These are phyloP conservation scores for Trebouxiophyceae sp. DNA, from an alignment of 163 green algal species.

Conservation along the genomic window DNA sequence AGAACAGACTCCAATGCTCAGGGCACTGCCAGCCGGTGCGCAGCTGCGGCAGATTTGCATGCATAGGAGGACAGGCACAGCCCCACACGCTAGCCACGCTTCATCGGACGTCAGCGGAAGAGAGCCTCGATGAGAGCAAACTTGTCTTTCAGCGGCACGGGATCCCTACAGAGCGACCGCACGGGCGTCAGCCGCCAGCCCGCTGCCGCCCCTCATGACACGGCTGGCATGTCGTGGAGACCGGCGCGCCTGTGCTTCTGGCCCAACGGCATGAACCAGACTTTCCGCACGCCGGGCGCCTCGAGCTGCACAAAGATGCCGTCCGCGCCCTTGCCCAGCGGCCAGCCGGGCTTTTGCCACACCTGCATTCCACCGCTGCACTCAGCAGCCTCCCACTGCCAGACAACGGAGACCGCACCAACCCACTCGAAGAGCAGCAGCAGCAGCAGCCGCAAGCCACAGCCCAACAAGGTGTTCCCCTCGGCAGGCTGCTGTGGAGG, in stretches of 20 bases:
- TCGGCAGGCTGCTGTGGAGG: conserved; percentile 1
- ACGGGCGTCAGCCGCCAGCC: neutral
- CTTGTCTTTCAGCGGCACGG: neutral
- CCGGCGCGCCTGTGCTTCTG: neutral
- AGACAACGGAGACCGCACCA: too few species aligned
- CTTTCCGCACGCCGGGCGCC: neutral
- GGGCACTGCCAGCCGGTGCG: too few species aligned
- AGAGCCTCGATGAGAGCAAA: neutral
- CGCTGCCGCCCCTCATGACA: neutral
- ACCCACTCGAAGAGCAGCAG: too few species aligned
- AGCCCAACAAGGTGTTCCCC: neutral
- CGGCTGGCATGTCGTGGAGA: neutral
- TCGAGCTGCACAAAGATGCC: conserved; percentile 21
- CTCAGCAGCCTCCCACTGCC: too few species aligned
- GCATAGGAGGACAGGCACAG: too few species aligned
- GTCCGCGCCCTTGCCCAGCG: neutral
- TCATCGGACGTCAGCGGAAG: too few species aligned
- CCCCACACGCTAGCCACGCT: too few species aligned
- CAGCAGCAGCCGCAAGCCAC: too few species aligned
- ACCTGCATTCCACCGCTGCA: too few species aligned
- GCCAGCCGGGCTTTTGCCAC: conserved; percentile 17
- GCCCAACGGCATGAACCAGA: conserved; percentile 3
- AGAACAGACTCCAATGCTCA: too few species aligned
- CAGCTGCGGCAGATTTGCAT: too few species aligned
- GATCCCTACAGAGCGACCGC: neutral